Evolutionary conservation across 345 rosid genomes (phyloP).

Genomic region (Moringa oleifera): DNA sequence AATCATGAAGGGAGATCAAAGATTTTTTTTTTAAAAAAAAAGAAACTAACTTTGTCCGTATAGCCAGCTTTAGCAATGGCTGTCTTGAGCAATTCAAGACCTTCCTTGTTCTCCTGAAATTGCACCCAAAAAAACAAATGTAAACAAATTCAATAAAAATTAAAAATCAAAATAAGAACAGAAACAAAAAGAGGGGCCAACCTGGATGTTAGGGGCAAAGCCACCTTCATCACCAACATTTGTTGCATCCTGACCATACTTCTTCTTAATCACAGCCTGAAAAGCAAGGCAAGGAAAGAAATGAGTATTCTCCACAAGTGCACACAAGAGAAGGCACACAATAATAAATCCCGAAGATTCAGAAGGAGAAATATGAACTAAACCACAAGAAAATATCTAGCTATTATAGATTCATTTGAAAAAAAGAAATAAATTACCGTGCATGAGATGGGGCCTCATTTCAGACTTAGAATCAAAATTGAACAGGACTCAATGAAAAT

Average conservation of each 20-base stretch:
- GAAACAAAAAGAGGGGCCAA: constrained; percentile 9
- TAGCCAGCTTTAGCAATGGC: constrained; percentile 96
- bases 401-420: no score
- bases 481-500: no score
- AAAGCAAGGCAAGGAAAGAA: not conserved
- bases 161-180: not conserved
- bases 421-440: no score
- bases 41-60: constrained; percentile 63
- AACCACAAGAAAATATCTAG: no score
- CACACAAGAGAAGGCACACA: not conserved
- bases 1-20: not conserved
- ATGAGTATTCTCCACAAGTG: not conserved
- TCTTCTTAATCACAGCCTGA: constrained; percentile 78
- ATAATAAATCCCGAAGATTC: no score
- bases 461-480: no score
- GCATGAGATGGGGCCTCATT: no score
- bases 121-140: not conserved
- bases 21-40: no score
- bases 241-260: constrained; percentile 99
- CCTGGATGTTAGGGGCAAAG: constrained; percentile 97
- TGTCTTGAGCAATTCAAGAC: constrained; percentile 85
- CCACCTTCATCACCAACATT: constrained; percentile 99
- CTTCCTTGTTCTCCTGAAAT: constrained; percentile 96
- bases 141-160: constrained; percentile 9
- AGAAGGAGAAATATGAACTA: no score